Base-by-base conservation (phyloP, 2,329 filamentous ascomycete genomes). In the Fusarium liriodendri region DNA sequence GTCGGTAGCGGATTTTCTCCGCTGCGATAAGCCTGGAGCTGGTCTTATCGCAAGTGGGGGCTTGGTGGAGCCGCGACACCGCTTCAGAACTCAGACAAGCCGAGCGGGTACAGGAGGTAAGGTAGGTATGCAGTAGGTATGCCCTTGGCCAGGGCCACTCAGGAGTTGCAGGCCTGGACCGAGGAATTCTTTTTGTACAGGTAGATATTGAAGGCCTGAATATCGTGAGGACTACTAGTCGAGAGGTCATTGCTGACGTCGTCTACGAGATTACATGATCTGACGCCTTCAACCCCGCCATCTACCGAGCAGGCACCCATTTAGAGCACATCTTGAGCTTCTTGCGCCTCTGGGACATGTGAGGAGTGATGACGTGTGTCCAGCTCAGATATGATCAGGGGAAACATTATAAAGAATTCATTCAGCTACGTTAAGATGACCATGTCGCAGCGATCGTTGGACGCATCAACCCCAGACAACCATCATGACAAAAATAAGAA, bases 401-500 rank as follows among this genome's bases (percentile, higher is more conserved):
- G 71, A 74, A 79, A 75, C 77, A 83, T 82, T 82, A 74, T 66
- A 80, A 81, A 79, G 76, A 76, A 77, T 81, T 81, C 80, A 80
- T 83, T 82, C 76, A 82, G 77, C 81, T 82, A 83, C 80, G 79
- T 75, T 83, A 82, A 80, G 76, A 78, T 78, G 77, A 80, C 75
- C 69, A 75, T 78, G 76, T 80, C 79, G 78, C 79, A 83, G 80
- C 78, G 80, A 80, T 81, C 79, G 79, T 83, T 79, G 76, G 77
- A 82, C 77, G 79, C 80, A 82, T 80, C 78, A 80, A 79, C 76
- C 80, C 78, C 78, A 79, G 74, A 79, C 77, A 79, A 79, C 78
- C 78, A 77, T 82, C 79, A 79, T 82, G 77, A 81, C 78, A 82
- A 81, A 81, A 80, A 81, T 74, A 82, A 80, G 77, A 81, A 82